Base-by-base conservation (phyloP, 768 basidiomycete species). In the Polyporus arcularius region DNA sequence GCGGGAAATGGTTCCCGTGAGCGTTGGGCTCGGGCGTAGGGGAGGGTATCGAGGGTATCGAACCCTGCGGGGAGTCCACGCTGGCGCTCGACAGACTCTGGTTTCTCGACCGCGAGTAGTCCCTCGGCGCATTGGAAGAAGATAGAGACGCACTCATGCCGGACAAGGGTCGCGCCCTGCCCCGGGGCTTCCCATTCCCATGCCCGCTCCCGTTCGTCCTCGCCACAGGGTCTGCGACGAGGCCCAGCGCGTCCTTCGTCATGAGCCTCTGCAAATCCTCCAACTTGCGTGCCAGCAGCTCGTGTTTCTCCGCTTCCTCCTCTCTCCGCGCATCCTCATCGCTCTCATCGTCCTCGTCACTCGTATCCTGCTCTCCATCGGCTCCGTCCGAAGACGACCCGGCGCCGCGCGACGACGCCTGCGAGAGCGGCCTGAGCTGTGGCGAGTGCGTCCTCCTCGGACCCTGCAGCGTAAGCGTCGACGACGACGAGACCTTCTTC, bases 21-120 rank as follows among this genome's bases (percentile, higher is more conserved):
- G 77, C 76, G 53, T 82, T 82, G 18, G 85, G 81, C 48, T 85
- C 81, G 16, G 82, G 70, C 8, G 86, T 79, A 18, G 88, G 86
- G 0, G 91, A 92, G 0, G 91, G 86, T 28, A 94, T 92, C 15
- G 90, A 89, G 1, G 89, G 90, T 39, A 92, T 89, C 0, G 92
- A 94, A 16, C 86, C 87, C 49, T 83, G 88, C 1, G 87, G 87
- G 18, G 92, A 92, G 62, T 85, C 83, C 16, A 84, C 75, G 69
- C 85, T 83, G 12, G 84, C 75, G 70, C 88, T 89, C 4, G 90
- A 91, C 9, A 90, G 88, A 21, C 81, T 78, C 66, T 83, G 83
- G 62, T 53, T 62, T 39, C 61, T 8, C 75, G 77, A 66, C 78
- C 85, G 21, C 79, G 79, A 32, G 69, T 78, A 49, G 78, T 77